Evolutionary conservation across 495 filamentous ascomycete species (phyloP), one percentile per base, ranked within the genome.

Genomic region (Aspergillus sclerotiicarbonarius): DNA sequence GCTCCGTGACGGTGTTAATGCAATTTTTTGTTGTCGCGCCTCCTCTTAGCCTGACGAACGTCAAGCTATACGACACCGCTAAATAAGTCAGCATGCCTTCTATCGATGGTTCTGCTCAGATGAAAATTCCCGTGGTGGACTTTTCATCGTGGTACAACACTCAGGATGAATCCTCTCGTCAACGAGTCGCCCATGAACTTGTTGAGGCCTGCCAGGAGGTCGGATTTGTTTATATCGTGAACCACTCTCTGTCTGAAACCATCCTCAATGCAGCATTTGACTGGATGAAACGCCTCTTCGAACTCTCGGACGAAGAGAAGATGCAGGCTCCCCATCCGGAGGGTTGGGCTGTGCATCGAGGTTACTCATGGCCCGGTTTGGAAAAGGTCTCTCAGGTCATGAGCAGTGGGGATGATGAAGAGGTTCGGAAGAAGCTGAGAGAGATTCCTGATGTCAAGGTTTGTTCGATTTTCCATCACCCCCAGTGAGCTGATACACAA

Each of bases 331-430:
- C 84, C 16, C 85, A 88, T 69, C 86, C 86, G 4, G 76, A 78
- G 43, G 82, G 82, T 52, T 73, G 75, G 65, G 69, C 67, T 6
- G 68, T 77, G 19, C 86, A 89, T 63, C 76, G 87, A 44, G 86
- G 87, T 10, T 89, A 89, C 65, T 88, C 85, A 2, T 82, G 81
- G 72, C 80, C 82, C 0, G 84, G 85, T 6, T 67, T 84, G 37
- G 86, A 89, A 68, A 89, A 88, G 61, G 83, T 89, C 7, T 80
- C 79, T 5, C 83, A 88, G 59, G 74, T 77, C 12, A 78, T 81
- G 53, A 82, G 80, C 63, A 64, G 57, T 0, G 64, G 53, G 4
- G 70, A 80, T 15, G 77, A 82, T 32, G 71, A 76, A 13, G 67
- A 75, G 44, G 56, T 18, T 12, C 53, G 56, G 15, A 48, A 61